phyloP scores from a whole-genome alignment of 805 yeast genomes.

The Blastobotrys attinorum region DNA sequence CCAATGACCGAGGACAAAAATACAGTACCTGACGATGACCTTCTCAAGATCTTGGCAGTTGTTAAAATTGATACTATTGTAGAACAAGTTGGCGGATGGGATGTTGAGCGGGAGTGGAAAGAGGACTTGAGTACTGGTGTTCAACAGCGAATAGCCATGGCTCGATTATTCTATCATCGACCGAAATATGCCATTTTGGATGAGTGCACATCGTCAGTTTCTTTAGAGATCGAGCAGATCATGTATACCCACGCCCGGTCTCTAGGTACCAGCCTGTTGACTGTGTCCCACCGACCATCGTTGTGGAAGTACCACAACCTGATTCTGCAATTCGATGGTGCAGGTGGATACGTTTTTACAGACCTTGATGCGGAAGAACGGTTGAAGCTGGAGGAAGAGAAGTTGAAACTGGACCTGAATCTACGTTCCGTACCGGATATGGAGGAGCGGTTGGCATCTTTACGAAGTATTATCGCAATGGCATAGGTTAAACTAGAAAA shows the following conservation, averaged over 20 bases:
- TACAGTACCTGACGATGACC: constrained; percentile 28
- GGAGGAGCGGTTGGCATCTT: constrained; percentile 48
- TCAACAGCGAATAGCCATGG: constrained; percentile 90
- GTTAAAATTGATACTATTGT: constrained; percentile 29
- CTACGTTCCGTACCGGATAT: constrained; percentile 64
- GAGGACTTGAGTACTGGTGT: constrained; percentile 86
- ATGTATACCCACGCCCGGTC: constrained; percentile 80
- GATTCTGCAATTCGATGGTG: constrained; percentile 79
- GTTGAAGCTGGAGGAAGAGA: constrained; percentile 68
- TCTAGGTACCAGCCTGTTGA: constrained; percentile 70
- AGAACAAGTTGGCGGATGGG: constrained; percentile 47
- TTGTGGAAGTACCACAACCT: constrained; percentile 86
- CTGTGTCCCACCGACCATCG: constrained; percentile 89
- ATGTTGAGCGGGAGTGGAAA: constrained; percentile 70
- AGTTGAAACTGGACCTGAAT: constrained; percentile 57
- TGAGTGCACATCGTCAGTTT: constrained; percentile 92
- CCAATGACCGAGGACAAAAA: constrained; percentile 62
- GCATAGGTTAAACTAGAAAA: not conserved
- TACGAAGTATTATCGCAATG: not conserved
- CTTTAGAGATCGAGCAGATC: constrained; percentile 82
- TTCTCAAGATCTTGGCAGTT: constrained; percentile 28
- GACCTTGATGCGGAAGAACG: constrained; percentile 67
- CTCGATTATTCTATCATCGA: constrained; percentile 79
- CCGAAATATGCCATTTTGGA: constrained; percentile 93
- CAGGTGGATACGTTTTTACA: constrained; percentile 56